phyloP scores from a whole-genome alignment of 345 rosid species.

The Tarenaya hassleriana region DNA sequence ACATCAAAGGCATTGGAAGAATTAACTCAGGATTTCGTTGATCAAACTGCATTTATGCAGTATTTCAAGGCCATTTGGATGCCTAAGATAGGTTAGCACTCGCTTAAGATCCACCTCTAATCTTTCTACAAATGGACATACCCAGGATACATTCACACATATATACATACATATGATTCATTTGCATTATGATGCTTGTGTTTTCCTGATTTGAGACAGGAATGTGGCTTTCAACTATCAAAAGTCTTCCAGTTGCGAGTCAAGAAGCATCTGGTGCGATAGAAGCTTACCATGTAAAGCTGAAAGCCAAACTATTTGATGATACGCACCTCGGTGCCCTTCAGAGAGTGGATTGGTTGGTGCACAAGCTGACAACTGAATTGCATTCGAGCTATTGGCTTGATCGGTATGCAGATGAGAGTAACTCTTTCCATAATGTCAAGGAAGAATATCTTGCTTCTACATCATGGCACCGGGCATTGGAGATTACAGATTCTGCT shows the following conservation, averaged over 20 bases:
- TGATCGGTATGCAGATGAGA: conserved; percentile 87
- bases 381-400: conserved; percentile 94
- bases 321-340: conserved; percentile 93
- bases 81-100: conserved; percentile 81
- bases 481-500: conserved; percentile 71
- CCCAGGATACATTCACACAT: not conserved
- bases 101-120: not conserved
- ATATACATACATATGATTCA: not conserved
- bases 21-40: conserved; percentile 64
- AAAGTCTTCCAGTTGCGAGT: conserved; percentile 85
- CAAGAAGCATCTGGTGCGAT: conserved; percentile 95
- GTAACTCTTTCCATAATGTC: conserved; percentile 75
- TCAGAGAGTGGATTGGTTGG: conserved; percentile 93
- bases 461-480: conserved; percentile 89
- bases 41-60: conserved; percentile 68
- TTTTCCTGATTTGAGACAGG: conserved; percentile 36
- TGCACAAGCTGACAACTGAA: conserved; percentile 88
- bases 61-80: conserved; percentile 80
- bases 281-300: conserved; percentile 93
- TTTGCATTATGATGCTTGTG: not conserved
- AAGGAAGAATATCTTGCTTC: conserved; percentile 90
- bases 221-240: conserved; percentile 88
- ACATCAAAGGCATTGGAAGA: conserved; percentile 48
- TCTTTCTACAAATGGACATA: not conserved
- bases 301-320: conserved; percentile 73